Base-by-base conservation (phyloP, 2,329 filamentous ascomycete species). In the Pyrenophora tritici-repentis region DNA sequence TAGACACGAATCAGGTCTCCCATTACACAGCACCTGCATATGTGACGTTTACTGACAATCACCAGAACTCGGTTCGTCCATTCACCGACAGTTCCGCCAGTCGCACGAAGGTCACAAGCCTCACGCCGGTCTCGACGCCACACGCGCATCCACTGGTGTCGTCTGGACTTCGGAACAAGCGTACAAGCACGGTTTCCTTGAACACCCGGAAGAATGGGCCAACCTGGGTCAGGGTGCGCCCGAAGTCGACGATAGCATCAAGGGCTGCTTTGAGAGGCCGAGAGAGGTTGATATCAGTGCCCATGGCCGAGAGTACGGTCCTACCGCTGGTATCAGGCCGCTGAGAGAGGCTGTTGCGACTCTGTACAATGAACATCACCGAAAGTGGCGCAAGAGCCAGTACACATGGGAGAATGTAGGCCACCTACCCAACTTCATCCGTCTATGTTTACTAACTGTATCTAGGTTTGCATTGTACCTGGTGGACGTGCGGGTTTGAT, bases 201-300 rank as follows among this genome's bases (percentile, higher is more conserved):
- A 97, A 3, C 82, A 92, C 61, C 92, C 91, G 9, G 82, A 88
- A 2, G 76, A 81, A 58, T 97, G 93, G 93, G 91, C 93, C 52
- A 97, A 97, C 73, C 80, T 97, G 45, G 93, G 93, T 26, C 93
- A 97, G 78, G 92, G 92, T 63, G 92, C 92, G 13, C 92, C 92
- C 36, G 91, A 97, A 74, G 93, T 95, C 55, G 93, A 96, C 65
- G 90, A 95, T 61, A 91, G 94, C 58, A 97, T 97, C 66, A 83
- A 87, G 66, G 91, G 92, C 50, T 94, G 89, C 77, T 97, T 97
- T 73, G 81, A 87, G 65, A 85, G 93, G 13, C 93, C 93, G 6
- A 83, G 84, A 42, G 83, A 81, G 36, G 90, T 97, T 64, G 86
- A 94, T 63, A 83, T 97, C 66, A 86, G 83, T 61, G 83, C 90